phyloP scores from a whole-genome alignment of 805 yeast genomes.

The Schizosaccharomyces lindneri region DNA sequence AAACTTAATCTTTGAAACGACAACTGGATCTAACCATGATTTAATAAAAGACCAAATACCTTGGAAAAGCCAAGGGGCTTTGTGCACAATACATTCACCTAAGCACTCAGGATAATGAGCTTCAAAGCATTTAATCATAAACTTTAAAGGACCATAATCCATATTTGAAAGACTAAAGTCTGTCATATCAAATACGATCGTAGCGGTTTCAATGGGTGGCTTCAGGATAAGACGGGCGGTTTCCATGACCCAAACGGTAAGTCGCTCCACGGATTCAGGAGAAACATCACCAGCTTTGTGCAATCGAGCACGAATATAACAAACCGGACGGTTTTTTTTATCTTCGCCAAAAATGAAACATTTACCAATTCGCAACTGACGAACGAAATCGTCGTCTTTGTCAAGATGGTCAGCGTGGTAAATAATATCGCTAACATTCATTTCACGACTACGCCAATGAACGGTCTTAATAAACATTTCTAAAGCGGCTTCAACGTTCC shows the following conservation, averaged over 20 bases:
- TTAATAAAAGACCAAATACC: constrained; percentile 86
- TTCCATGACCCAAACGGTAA: constrained; percentile 56
- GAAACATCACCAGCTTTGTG: constrained; percentile 49
- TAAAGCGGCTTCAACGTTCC: constrained; percentile 54
- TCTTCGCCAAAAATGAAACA: constrained; percentile 58
- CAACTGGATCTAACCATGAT: constrained; percentile 91
- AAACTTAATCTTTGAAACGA: constrained; percentile 71
- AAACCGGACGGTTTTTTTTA: constrained; percentile 48
- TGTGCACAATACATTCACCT: constrained; percentile 62
- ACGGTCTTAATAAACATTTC: constrained; percentile 73
- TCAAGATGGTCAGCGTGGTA: constrained; percentile 43
- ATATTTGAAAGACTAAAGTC: constrained; percentile 74
- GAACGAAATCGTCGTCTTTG: constrained; percentile 20
- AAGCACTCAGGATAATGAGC: constrained; percentile 90
- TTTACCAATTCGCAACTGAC: constrained; percentile 39
- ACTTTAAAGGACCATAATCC: constrained; percentile 81
- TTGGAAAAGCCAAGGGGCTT: constrained; percentile 91
- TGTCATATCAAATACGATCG: constrained; percentile 63
- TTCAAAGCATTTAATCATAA: constrained; percentile 70
- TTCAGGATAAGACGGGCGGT: constrained; percentile 48
- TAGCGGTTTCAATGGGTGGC: constrained; percentile 57
- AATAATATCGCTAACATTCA: constrained; percentile 31
- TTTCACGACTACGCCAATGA: constrained; percentile 53
- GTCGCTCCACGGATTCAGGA: constrained; percentile 47
- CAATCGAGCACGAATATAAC: constrained; percentile 50